phyloP scores from a whole-genome alignment of 257 asterid genomes.

The Solanum rostratum region DNA sequence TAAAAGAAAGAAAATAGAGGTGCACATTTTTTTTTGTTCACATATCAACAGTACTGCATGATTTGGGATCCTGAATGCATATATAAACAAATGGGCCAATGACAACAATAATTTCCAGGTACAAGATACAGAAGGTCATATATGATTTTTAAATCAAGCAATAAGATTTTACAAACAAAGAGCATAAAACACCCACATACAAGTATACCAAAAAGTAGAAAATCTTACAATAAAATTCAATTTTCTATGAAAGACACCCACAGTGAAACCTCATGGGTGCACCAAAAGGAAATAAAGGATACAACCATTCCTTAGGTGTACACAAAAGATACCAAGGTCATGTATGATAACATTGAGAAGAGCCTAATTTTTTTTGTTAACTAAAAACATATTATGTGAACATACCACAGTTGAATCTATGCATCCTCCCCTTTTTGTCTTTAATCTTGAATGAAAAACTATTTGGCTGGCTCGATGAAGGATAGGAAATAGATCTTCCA shows the following conservation, averaged over 20 bases:
- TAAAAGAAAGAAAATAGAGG: background rate
- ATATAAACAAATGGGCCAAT: background rate
- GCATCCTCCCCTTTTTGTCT: constrained; percentile 80
- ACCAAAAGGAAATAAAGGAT: background rate
- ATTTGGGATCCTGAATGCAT: background rate
- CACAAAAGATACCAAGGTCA: background rate
- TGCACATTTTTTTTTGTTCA: background rate
- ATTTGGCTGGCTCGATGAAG: constrained; percentile 38
- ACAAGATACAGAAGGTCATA: background rate
- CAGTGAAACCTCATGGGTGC: background rate
- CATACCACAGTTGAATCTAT: constrained; percentile 78
- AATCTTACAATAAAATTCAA: background rate
- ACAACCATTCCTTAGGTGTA: background rate
- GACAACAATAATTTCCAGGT: background rate
- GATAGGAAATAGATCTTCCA: constrained; percentile 40
- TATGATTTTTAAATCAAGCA: background rate
- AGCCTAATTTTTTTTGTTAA: background rate
- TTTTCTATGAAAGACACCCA: background rate
- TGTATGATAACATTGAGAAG: background rate
- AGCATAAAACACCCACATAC: background rate
- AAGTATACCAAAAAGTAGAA: background rate
- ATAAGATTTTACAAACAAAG: background rate
- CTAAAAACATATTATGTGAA: background rate
- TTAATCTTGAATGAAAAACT: constrained; percentile 76
- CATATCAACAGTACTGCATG: background rate